Evolutionary conservation across 2,329 filamentous ascomycete species (phyloP).

Genomic region (Apiospora kogelbergensis): DNA sequence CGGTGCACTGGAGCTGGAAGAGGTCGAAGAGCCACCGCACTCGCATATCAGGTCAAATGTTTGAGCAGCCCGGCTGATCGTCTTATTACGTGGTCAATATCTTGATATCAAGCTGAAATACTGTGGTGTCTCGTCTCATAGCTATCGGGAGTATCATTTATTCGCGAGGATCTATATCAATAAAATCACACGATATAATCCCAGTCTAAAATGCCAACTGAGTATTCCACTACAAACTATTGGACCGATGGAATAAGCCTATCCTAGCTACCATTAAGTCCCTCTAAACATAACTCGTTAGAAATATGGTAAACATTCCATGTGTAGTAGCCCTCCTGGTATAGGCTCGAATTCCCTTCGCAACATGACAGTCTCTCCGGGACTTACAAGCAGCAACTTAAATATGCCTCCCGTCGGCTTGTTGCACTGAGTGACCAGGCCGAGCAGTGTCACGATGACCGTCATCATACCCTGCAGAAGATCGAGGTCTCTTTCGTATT

Average conservation of each 20-base stretch:
- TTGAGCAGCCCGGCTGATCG: not conserved
- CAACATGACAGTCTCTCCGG: not conserved
- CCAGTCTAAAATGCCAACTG: no score
- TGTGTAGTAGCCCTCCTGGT: not conserved
- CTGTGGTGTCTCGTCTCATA: no score
- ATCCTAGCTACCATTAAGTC: no score
- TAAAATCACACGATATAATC: no score
- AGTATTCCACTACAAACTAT: no score
- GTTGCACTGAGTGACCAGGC: not conserved
- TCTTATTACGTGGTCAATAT: not conserved
- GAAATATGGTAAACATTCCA: not conserved
- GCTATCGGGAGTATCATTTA: no score
- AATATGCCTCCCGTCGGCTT: not conserved
- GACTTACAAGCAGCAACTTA: not conserved
- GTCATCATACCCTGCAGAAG: slow-evolving; percentile 4
- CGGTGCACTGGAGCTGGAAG: not conserved
- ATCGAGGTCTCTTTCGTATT: slow-evolving; percentile 10
- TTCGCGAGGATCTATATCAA: no score
- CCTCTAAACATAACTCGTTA: not conserved
- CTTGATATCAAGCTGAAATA: not conserved
- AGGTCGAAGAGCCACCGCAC: not conserved
- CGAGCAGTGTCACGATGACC: not conserved
- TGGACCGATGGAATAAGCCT: no score
- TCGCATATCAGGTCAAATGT: not conserved
- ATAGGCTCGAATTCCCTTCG: not conserved